phyloP scores from a whole-genome alignment of 768 basidiomycete species.

The Neoboletus magnificus region DNA sequence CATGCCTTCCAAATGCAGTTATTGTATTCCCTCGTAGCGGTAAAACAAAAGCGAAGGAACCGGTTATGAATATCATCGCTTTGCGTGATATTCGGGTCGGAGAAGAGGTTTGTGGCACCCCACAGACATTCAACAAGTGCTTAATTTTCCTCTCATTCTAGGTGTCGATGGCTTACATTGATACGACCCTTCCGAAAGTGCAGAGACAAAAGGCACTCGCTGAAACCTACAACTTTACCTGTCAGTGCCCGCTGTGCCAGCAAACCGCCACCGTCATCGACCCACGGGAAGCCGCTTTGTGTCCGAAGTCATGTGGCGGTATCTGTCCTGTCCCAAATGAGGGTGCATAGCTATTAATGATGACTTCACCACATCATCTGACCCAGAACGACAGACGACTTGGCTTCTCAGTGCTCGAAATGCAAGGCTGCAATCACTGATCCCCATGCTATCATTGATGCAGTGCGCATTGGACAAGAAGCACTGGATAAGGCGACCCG shows the following conservation, averaged over 20 bases:
- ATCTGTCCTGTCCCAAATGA: slow-evolving; percentile 57
- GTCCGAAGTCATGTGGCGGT: slow-evolving; percentile 68
- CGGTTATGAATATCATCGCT: slow-evolving; percentile 70
- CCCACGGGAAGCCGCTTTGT: slow-evolving; percentile 64
- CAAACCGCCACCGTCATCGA: slow-evolving; percentile 39
- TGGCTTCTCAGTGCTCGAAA: slow-evolving; percentile 46
- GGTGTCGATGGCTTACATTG: slow-evolving; percentile 84
- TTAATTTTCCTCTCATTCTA: slow-evolving; percentile 26
- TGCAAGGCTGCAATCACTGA: slow-evolving; percentile 51
- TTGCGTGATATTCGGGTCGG: slow-evolving; percentile 57
- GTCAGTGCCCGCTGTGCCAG: slow-evolving; percentile 61
- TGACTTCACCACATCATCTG: neutral
- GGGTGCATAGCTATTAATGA: slow-evolving; percentile 37
- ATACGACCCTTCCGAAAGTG: slow-evolving; percentile 65
- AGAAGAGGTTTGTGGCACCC: slow-evolving; percentile 58
- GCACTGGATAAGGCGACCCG: slow-evolving; percentile 67
- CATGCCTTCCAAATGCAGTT: slow-evolving; percentile 83
- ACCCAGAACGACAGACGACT: slow-evolving; percentile 40
- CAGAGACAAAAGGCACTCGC: slow-evolving; percentile 54
- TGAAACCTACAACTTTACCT: slow-evolving; percentile 78
- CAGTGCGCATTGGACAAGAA: slow-evolving; percentile 66
- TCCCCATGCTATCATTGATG: slow-evolving; percentile 57
- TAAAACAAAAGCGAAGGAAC: slow-evolving; percentile 41
- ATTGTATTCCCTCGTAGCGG: slow-evolving; percentile 79
- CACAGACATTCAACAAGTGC: neutral